Base-by-base conservation (phyloP, 257 asterid species). In the Apocynum venetum region DNA sequence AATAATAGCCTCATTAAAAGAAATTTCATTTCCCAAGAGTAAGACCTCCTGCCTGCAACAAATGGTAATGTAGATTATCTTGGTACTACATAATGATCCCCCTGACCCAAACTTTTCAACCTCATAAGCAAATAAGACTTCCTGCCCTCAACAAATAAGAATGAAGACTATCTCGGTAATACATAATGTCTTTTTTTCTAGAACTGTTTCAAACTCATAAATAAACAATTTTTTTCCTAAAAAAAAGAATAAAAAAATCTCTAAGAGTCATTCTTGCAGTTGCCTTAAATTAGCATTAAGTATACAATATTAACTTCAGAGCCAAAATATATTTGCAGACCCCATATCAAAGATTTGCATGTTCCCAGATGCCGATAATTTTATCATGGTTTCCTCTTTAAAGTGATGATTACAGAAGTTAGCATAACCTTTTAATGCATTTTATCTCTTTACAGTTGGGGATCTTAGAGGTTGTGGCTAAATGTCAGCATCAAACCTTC, bases 11-110 rank as follows among this genome's bases (percentile, higher is more conserved):
- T 80, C 80, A 48, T 68, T 69, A 51, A 75, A 75, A 35, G 79
- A 44, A 69, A 80, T 69, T 71, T 80, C 83, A 57, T 80, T 80
- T 75, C 79, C 83, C 61, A 73, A n/a, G 57, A 69, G 77, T 12
- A 80, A 43, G 73, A 69, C 77, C 73, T 80, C 83, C 76, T 75
- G 78, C 74, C 82, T 73, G 74, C 63, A 52, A 72, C 25, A 41
- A 14, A 55, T 6, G 8, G n/a, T 0, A 55, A 38, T 19, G 43
- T 15, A 51, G 7, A 48, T 51, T 49, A 38, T 51, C 19, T 6
- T 49, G 3, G 48, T 49, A 38, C 31, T 66, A 55, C 60, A 55
- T 55, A 52, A 52, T 49, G 53, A 67, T 65, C 4, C 31, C 31
- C 31, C 31, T 25, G 31, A 25, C 31, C 31, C 31, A 25, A 25